Evolutionary conservation across 768 basidiomycete genomes (phyloP), one percentile per base, ranked within the genome.

Genomic region (Terana coerulea): DNA sequence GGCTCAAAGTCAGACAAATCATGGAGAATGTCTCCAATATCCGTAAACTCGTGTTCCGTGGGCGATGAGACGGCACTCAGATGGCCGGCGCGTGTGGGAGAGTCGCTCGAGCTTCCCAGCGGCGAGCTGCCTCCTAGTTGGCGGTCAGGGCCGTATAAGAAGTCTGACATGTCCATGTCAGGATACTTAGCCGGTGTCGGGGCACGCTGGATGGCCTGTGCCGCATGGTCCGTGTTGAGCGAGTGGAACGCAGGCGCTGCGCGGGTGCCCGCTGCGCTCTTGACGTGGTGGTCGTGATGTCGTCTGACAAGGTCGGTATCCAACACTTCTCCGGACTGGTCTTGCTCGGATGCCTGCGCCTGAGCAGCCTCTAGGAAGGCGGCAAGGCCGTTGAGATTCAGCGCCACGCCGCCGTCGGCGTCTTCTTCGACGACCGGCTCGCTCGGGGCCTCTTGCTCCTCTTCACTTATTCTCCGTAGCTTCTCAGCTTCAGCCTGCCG

Each of bases 361-460:
- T 88, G 84, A 8, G 84, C 89, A 47, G 86, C 88, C 56, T 90
- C 86, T 26, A 91, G 71, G 57, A 89, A 84, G 42, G 87, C 88
- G n/a, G 84, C 87, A 42, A 91, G 77, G 3, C 81, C 78, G 56
- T 74, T 79, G 35, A 88, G 65, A 60, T 77, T 79, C 37, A 86
- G 69, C 30, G 76, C 46, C 40, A 45, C 49, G 19, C 51, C 47
- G n/a, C 63, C 65, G 36, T 52, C 47, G 42, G 34, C 51, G 21
- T 49, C 49, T 17, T 40, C 21, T 54, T 24, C 64, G 63, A 25
- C 59, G n/a, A n/a, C n/a, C n/a, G n/a, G n/a, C n/a, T n/a, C n/a
- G n/a, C n/a, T n/a, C 10, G 29, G 6, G 19, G 15, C 3, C 29
- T 33, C n/a, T 39, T 39, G 37, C n/a, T n/a, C n/a, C n/a, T n/a